Evolutionary conservation across 805 yeast genomes (phyloP), one percentile per base, ranked within the genome.

Genomic region (Candida anglica): DNA sequence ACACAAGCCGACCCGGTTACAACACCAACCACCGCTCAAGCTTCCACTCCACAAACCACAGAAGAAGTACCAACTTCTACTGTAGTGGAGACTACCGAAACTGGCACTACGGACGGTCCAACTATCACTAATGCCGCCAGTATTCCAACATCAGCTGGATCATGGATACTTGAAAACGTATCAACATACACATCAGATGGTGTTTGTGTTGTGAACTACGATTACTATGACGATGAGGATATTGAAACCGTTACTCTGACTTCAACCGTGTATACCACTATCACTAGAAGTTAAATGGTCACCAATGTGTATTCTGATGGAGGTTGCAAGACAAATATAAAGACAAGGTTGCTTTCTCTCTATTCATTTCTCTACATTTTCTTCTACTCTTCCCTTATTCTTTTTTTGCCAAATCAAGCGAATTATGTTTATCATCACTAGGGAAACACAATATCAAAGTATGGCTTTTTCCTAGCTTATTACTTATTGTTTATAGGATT

Each of bases 221-320:
- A 60, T 49, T 57, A 59, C 50, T 34, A 44, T 38, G 50, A 40
- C 24, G 54, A 53, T 33, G 51, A 45, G 18, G 59, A 51, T 33
- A 42, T 53, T 7, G 62, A 56, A 36, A 63, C 70, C 11, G 51
- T 59, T 19, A 65, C 73, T 9, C 52, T 66, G 15, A 57, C 69
- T 5, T 43, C 64, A n/a, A 56, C 70, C 16, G 38, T 61, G 19
- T 50, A 52, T 38, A 42, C 56, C 5, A 58, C 73, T 3, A 54
- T 66, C 24, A 58, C 72, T 18, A 22, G 21, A 19, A 15, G 32
- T n/a, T 30, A 16, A 20, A 25, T 6, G 10, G 14, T 9, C 11
- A 21, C 10, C 23, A 21, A 21, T 21, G 11, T 21, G 11, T 21
- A 21, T 9, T 21, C 17, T 17, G 28, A 6, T 26, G 25, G 10